phyloP scores from a whole-genome alignment of 2,329 filamentous ascomycete species.

The Trichoderma harzianum region DNA sequence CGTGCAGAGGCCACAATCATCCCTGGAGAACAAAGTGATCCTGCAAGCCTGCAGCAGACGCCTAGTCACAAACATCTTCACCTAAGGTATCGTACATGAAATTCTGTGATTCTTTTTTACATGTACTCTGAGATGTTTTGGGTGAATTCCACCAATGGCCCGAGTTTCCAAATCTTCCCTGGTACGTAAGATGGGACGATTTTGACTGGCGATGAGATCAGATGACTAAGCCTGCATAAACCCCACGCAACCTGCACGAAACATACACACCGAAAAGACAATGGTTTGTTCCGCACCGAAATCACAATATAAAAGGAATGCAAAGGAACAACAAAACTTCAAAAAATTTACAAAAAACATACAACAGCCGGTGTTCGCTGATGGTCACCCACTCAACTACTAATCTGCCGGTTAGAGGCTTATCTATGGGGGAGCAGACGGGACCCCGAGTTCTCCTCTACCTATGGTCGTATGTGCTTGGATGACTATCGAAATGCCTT shows the following conservation, averaged over 20 bases:
- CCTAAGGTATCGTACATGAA: neutral
- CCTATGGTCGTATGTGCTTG: too few relatives aligned
- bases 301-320: neutral
- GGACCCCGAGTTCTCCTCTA: too few relatives aligned
- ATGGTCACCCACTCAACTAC: too few relatives aligned
- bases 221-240: neutral
- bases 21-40: conserved; percentile 72
- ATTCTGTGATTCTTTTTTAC: neutral
- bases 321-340: too few relatives aligned
- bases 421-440: too few relatives aligned
- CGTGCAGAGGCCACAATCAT: conserved; percentile 67
- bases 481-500: too few relatives aligned
- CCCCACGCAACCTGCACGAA: neutral
- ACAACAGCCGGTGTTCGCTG: too few relatives aligned
- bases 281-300: neutral
- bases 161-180: neutral
- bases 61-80: conserved; percentile 49
- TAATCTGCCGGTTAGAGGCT: too few relatives aligned
- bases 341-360: too few relatives aligned
- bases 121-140: neutral
- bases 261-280: neutral
- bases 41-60: conserved; percentile 52
- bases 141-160: neutral
- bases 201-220: neutral
- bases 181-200: neutral